Conservation (phyloP, 495 filamentous ascomycete genomes). For the Neurospora tetrasperma region DNA sequence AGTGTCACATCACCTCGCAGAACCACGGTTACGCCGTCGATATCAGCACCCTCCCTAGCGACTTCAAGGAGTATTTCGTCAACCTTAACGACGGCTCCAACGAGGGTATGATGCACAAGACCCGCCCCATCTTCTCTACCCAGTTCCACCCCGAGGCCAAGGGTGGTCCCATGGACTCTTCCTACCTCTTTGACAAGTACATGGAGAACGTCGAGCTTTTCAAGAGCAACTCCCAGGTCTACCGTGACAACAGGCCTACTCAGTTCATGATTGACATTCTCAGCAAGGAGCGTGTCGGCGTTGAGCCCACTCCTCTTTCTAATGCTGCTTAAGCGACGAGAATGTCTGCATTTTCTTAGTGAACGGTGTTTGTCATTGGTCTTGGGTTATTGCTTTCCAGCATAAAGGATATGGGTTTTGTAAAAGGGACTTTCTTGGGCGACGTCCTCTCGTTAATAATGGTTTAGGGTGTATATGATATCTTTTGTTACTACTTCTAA, state of each 20-base stretch:
- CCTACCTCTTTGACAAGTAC: constrained; percentile 94
- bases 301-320: constrained; percentile 52
- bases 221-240: constrained; percentile 66
- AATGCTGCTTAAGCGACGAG: constrained; percentile 22
- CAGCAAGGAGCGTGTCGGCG: constrained; percentile 87
- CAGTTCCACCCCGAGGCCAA: constrained; percentile 99
- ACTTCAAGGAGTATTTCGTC: constrained; percentile 96
- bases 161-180: constrained; percentile 86
- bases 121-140: constrained; percentile 92
- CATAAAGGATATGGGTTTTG: background rate
- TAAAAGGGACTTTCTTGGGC: background rate
- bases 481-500: background rate
- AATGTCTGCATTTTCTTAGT: background rate
- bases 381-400: constrained; percentile 1
- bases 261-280: constrained; percentile 84
- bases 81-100: constrained; percentile 95
- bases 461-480: background rate
- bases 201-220: constrained; percentile 78
- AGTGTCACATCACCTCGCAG: constrained; percentile 96
- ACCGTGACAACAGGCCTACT: constrained; percentile 70
- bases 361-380: background rate
- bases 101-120: constrained; percentile 93
- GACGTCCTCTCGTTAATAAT: background rate
- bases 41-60: constrained; percentile 62
- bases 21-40: constrained; percentile 99